These are phyloP conservation scores for Euptelea pleiosperma DNA, from an alignment of 164 flowering plant species.

Conservation along the genomic window DNA sequence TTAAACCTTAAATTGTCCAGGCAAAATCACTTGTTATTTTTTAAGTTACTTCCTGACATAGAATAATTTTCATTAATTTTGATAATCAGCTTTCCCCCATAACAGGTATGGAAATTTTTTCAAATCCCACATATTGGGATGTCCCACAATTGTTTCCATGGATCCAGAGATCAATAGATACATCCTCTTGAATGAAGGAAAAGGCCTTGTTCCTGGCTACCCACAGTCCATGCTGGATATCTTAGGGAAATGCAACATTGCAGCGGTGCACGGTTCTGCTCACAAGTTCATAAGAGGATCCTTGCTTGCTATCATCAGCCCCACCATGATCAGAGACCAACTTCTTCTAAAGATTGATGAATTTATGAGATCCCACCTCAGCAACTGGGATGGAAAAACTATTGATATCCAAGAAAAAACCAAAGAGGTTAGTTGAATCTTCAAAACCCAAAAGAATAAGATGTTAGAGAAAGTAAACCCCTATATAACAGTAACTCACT, in stretches of 20 bases:
- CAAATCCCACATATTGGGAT: conserved; percentile 89
- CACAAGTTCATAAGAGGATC: conserved; percentile 90
- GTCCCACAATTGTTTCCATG: conserved; percentile 92
- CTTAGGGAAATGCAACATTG: conserved; percentile 80
- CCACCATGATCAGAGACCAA: conserved; percentile 62
- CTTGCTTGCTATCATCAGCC: conserved; percentile 63
- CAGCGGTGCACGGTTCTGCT: conserved; percentile 77
- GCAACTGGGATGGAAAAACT: conserved; percentile 56
- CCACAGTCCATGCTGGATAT: conserved; percentile 92
- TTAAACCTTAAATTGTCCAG: no score
- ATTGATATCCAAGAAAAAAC: conserved; percentile 81
- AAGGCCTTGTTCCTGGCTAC: conserved; percentile 94
- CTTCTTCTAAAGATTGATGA: conserved; percentile 73
- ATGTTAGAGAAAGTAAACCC: neutral
- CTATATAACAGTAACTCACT: neutral
- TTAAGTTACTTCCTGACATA: neutral
- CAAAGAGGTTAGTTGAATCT: conserved; percentile 58
- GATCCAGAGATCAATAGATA: conserved; percentile 92
- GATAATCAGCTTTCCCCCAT: neutral
- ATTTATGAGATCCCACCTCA: conserved; percentile 76
- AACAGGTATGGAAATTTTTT: conserved; percentile 79
- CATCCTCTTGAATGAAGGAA: conserved; percentile 80
- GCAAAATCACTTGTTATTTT: no score
- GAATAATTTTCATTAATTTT: no score
- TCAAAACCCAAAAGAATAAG: neutral